Evolutionary conservation across 2,329 filamentous ascomycete species (phyloP), one percentile per base, ranked within the genome.

Genomic region (Epicoccum nigrum): DNA sequence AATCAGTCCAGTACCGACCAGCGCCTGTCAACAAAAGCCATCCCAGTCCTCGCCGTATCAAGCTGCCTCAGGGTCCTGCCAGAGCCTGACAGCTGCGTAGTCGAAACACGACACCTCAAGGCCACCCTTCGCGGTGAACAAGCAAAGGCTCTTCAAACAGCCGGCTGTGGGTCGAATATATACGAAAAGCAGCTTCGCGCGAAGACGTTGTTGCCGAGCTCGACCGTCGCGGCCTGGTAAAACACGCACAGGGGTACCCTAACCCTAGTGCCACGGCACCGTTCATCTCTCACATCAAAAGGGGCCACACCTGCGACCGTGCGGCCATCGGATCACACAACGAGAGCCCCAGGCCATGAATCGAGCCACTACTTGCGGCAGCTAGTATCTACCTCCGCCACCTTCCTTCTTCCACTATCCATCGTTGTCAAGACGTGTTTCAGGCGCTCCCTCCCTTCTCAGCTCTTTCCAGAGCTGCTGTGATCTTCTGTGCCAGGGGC

Each of bases 371-470:
- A 47, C 54, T 55, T 59, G 59, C 52, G 58, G 58, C 60, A 65
- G 55, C 65, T 63, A 67, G 59, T 54, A 56, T 7, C 58, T 53
- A 47, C 49, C 55, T 59, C 60, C 64, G 62, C 58, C 56, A 58
- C 60, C 60, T 41, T 54, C 57, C 60, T 63, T 55, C 60, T 56
- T 53, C 55, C 54, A 53, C 37, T n/a, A n/a, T 39, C 48, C 63
- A 54, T 65, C 63, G 69, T 65, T 62, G 58, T 59, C 64, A 41
- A 51, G 49, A 54, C 51, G 45, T 51, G 62, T 73, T 73, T 72
- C 69, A 73, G 52, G 52, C 55, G 46, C 40, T 54, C 47, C 58
- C 55, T 55, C 59, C 56, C 46, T 56, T 52, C 52, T 50, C 51
- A 62, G 43, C 60, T 56, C 38, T 56, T 45, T 50, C 43, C 64